phyloP scores from a whole-genome alignment of 768 basidiomycete genomes.

The Suillus sp. region DNA sequence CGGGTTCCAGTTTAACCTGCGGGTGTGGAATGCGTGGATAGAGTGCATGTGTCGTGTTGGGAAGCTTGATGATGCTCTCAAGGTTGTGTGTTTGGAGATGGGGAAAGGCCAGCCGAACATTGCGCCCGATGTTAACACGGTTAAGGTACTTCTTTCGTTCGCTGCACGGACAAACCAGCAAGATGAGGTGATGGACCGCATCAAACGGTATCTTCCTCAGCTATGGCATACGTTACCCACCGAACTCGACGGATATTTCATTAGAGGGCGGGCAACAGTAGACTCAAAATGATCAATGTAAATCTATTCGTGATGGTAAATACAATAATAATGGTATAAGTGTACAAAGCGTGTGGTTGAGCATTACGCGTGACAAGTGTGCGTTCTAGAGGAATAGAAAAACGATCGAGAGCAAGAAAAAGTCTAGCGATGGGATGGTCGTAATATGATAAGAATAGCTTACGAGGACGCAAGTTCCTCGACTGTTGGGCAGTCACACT shows the following conservation, averaged over 20 bases:
- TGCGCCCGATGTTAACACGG: conserved; percentile 50
- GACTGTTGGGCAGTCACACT: conserved; percentile 88
- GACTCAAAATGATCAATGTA: conserved; percentile 17
- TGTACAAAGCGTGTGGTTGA: conserved; percentile 64
- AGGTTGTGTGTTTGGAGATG: conserved; percentile 69
- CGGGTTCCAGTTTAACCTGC: conserved; percentile 56
- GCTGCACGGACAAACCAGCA: conserved; percentile 45
- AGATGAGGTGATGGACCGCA: conserved; percentile 45
- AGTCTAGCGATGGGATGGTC: conserved; percentile 25
- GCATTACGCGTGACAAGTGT: conserved; percentile 44
- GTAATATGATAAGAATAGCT: conserved; percentile 9
- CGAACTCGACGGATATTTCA: conserved; percentile 22
- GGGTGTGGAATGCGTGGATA: conserved; percentile 81
- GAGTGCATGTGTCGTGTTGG: conserved; percentile 83
- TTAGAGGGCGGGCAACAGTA: conserved; percentile 15
- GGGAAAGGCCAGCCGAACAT: conserved; percentile 43
- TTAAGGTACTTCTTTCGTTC: conserved; percentile 57
- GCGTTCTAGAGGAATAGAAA: conserved; percentile 55
- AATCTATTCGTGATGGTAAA: conserved; percentile 21
- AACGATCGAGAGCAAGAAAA: conserved; percentile 16
- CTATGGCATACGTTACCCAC: conserved; percentile 35
- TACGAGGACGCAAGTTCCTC: conserved; percentile 63
- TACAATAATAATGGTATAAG: conserved; percentile 33
- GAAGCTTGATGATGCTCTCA: conserved; percentile 65
- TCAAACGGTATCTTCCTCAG: conserved; percentile 44